These are phyloP conservation scores for Mayamaea pseudoterrestris DNA, from an alignment of 108 stramenopile species.

Conservation along the genomic window DNA sequence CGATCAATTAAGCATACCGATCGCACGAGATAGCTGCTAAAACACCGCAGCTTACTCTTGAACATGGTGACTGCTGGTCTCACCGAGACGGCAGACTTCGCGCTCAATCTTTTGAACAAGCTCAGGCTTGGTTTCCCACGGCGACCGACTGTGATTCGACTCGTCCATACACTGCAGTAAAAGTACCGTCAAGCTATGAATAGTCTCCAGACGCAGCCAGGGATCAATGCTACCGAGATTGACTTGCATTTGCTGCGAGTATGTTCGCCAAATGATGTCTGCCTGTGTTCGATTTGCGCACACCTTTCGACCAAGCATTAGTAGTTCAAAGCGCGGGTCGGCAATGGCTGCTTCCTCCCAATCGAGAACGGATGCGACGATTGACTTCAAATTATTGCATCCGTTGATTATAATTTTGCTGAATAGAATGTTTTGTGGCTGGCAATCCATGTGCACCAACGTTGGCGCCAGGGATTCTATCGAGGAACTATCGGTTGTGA, in stretches of 20 bases:
- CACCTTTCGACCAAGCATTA: slow-evolving; percentile 69
- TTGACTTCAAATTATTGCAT: background rate
- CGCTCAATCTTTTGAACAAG: slow-evolving; percentile 53
- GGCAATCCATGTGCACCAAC: slow-evolving; percentile 64
- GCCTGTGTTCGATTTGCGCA: slow-evolving; percentile 60
- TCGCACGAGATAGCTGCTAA: too few species aligned
- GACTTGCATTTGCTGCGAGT: slow-evolving; percentile 16
- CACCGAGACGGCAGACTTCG: slow-evolving; percentile 27
- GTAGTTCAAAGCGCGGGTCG: slow-evolving; percentile 72
- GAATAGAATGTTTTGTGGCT: slow-evolving; percentile 75
- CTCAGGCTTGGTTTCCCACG: slow-evolving; percentile 72
- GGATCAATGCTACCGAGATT: slow-evolving; percentile 56
- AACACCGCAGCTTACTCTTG: too few species aligned
- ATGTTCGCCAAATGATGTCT: slow-evolving; percentile 43
- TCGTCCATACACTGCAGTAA: slow-evolving; percentile 50
- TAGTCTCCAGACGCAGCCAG: slow-evolving; percentile 70
- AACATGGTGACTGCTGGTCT: background rate
- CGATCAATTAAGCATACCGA: too few species aligned
- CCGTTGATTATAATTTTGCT: slow-evolving; percentile 1
- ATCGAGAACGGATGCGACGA: slow-evolving; percentile 61
- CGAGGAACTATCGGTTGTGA: background rate
- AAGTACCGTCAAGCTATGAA: slow-evolving; percentile 53
- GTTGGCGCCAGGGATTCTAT: background rate
- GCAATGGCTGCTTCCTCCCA: slow-evolving; percentile 80
- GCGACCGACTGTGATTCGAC: slow-evolving; percentile 48